Conservation (phyloP, 2,329 filamentous ascomycete genomes). For the Talaromyces pinophilus region DNA sequence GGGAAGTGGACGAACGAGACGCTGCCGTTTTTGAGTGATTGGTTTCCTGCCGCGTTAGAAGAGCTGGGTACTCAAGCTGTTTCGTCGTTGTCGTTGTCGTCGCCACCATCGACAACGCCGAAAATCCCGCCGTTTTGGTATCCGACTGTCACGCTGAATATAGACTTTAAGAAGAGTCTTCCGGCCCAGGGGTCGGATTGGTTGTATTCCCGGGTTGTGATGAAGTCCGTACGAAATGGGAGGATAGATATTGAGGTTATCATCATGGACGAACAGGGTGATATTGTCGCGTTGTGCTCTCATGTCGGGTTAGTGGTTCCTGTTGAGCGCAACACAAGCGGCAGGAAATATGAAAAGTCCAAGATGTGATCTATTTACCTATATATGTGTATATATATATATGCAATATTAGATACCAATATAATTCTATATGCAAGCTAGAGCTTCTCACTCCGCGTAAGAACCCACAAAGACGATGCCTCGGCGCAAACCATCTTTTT, state of each 20-base stretch:
- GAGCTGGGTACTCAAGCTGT: constrained; percentile 30
- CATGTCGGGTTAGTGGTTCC: constrained; percentile 67
- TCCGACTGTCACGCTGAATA: constrained; percentile 71
- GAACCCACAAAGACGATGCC: constrained; percentile 46
- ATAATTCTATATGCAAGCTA: constrained; percentile 22
- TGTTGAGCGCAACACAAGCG: constrained; percentile 63
- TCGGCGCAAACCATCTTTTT: constrained; percentile 40
- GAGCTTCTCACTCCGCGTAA: constrained; percentile 34
- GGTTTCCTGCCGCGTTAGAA: constrained; percentile 62
- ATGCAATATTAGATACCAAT: background rate
- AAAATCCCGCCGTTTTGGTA: constrained; percentile 62
- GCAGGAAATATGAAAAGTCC: constrained; percentile 41
- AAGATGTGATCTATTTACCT: constrained; percentile 2
- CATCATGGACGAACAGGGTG: constrained; percentile 63
- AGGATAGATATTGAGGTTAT: constrained; percentile 73
- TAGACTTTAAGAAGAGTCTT: constrained; percentile 74
- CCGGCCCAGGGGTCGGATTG: constrained; percentile 70
- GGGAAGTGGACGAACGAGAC: constrained; percentile 62
- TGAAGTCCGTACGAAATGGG: constrained; percentile 69
- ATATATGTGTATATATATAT: constrained; percentile 15
- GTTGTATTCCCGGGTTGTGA: constrained; percentile 65
- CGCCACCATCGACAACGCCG: constrained; percentile 25
- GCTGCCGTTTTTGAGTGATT: constrained; percentile 68
- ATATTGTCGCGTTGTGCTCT: constrained; percentile 67
- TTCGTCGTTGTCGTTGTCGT: constrained; percentile 32